A percentile compares a stretch with the other conserved stretches of the same genome.
phyloP scores from a whole-genome alignment of 148 eudicot genomes.

The Chenopodium album region DNA sequence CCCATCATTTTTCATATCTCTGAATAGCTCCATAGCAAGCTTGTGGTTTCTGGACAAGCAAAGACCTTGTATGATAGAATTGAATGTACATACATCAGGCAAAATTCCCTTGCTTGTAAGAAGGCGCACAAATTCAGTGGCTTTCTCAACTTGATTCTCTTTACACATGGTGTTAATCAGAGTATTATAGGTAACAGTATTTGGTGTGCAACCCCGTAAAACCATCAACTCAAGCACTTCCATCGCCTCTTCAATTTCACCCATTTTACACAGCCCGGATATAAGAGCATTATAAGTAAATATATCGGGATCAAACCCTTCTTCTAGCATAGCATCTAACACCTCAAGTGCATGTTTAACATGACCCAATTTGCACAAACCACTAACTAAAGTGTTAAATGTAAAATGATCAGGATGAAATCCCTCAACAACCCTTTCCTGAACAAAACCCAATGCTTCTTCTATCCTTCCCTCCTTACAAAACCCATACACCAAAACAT shows the following conservation, averaged over 20 bases:
- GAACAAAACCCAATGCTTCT: slow-evolving; percentile 73
- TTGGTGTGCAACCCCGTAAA: slow-evolving; percentile 68
- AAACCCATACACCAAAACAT: slow-evolving; percentile 78
- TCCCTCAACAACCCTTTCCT: slow-evolving; percentile 59
- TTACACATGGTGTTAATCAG: slow-evolving; percentile 82
- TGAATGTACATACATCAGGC: slow-evolving; percentile 88
- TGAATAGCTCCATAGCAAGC: slow-evolving; percentile 62
- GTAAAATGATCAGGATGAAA: slow-evolving; percentile 80
- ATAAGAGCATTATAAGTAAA: slow-evolving; percentile 73
- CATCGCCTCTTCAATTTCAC: slow-evolving; percentile 77
- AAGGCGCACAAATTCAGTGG: slow-evolving; percentile 64
- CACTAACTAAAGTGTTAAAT: slow-evolving; percentile 73
- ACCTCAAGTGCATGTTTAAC: slow-evolving; percentile 76
- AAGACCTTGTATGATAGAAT: slow-evolving; percentile 91
- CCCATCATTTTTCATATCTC: slow-evolving; percentile 77
- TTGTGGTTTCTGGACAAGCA: slow-evolving; percentile 61
- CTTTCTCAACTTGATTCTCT: slow-evolving; percentile 79
- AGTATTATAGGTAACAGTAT: slow-evolving; percentile 77
- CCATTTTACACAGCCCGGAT: slow-evolving; percentile 73
- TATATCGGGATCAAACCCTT: slow-evolving; percentile 85
- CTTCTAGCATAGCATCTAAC: slow-evolving; percentile 80
- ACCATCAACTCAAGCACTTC: slow-evolving; percentile 87
- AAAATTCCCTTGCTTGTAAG: slow-evolving; percentile 66
- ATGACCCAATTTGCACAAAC: slow-evolving; percentile 73
- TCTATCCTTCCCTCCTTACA: slow-evolving; percentile 74